Evolutionary conservation across 169 alveolate genomes (phyloP).

Genomic region (Cryptosporidium viatorum): DNA sequence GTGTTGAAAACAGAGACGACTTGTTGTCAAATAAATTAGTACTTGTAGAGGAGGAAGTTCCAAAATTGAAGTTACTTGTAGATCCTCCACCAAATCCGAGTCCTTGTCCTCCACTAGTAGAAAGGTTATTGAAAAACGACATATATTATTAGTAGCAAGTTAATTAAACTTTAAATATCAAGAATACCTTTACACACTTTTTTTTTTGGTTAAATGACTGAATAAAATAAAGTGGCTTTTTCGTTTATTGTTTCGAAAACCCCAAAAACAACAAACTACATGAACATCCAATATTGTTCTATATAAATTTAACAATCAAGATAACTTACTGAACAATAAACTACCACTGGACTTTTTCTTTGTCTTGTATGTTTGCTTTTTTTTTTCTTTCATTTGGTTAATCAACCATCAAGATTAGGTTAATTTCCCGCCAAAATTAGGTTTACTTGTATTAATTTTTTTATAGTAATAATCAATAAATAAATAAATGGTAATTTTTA

Average conservation of each 20-base stretch:
- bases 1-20: not conserved
- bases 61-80: constrained; percentile 7
- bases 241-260: not conserved
- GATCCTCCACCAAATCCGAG: constrained; percentile 18
- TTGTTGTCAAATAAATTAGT: constrained; percentile 39
- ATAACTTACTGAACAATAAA: not conserved
- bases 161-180: not conserved
- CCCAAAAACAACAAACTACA: not conserved
- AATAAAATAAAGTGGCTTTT: not conserved
- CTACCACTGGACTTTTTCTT: not conserved
- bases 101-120: constrained; percentile 43
- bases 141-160: not conserved
- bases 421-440: not conserved
- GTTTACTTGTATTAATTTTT: too few species aligned
- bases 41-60: constrained; percentile 3
- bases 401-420: not conserved
- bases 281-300: not conserved
- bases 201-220: not conserved
- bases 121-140: constrained; percentile 34
- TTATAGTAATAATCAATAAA: too few species aligned
- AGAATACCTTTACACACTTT: constrained; percentile 1
- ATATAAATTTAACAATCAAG: not conserved
- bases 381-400: too few species aligned
- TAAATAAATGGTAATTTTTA: too few species aligned
- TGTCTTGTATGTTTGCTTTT: not conserved